These are phyloP conservation scores for Casaregolazyma lundiana DNA, from an alignment of 1,139 yeast genomes.

Conservation along the genomic window DNA sequence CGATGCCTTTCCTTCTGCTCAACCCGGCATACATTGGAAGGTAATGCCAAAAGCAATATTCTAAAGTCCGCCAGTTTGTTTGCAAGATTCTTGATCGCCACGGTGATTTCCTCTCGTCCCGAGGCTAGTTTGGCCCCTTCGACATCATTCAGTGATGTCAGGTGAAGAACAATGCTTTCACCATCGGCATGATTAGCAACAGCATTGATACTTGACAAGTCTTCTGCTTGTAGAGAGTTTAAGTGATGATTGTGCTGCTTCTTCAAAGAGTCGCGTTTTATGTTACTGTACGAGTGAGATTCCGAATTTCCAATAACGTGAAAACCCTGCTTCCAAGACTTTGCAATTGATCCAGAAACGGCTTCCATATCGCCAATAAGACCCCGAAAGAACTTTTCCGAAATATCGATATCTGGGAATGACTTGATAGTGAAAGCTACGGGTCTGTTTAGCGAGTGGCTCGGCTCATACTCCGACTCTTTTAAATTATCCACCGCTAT, in stretches of 20 bases:
- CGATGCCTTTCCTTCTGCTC: constrained; percentile 2
- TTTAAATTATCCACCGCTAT: constrained; percentile 23
- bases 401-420: constrained; percentile 15
- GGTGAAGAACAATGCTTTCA: constrained; percentile 10
- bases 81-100: constrained; percentile 12
- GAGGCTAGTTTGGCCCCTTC: constrained; percentile 11
- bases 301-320: not conserved
- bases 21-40: constrained; percentile 19
- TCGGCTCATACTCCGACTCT: constrained; percentile 3
- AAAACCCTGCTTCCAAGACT: constrained; percentile 13
- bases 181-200: constrained; percentile 1
- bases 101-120: constrained; percentile 11
- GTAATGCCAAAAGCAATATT: constrained; percentile 23
- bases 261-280: constrained; percentile 4
- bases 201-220: constrained; percentile 3
- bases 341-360: constrained; percentile 18
- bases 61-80: constrained; percentile 13
- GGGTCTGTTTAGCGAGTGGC: constrained; percentile 12
- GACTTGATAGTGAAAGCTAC: constrained; percentile 24
- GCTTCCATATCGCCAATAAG: constrained; percentile 18
- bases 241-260: constrained; percentile 6
- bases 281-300: not conserved
- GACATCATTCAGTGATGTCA: constrained; percentile 12
- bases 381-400: constrained; percentile 10
- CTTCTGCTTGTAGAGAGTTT: constrained; percentile 10